A percentile compares a stretch with the other conserved stretches of the same genome.
Evolutionary conservation across 2,329 filamentous ascomycete genomes (phyloP).

Genomic region (Penicillium griseofulvum): DNA sequence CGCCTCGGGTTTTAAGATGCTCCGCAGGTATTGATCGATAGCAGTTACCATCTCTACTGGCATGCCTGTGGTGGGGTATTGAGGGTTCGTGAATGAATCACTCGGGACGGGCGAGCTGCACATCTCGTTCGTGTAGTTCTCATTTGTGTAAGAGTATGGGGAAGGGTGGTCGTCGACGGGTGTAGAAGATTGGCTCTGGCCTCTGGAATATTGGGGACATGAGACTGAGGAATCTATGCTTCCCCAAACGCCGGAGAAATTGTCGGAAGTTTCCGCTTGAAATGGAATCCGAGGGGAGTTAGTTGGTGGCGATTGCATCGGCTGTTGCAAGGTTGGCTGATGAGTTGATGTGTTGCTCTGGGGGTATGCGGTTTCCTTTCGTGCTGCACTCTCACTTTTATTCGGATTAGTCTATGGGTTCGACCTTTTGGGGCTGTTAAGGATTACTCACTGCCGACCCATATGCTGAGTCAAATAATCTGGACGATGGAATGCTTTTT

Average conservation of each 20-base stretch:
- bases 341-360: not conserved
- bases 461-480: slow-evolving; percentile 50
- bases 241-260: not conserved
- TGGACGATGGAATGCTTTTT: slow-evolving; percentile 48
- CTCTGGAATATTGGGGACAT: not conserved
- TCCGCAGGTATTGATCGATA: slow-evolving; percentile 13
- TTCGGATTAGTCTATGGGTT: not conserved
- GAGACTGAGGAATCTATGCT: slow-evolving; percentile 5
- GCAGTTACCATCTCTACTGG: slow-evolving; percentile 1
- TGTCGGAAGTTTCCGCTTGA: not conserved
- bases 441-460: slow-evolving; percentile 46
- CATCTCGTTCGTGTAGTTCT: not conserved
- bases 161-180: slow-evolving; percentile 1
- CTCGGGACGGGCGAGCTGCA: slow-evolving; percentile 3
- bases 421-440: not conserved
- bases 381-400: not conserved
- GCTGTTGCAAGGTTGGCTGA: not conserved
- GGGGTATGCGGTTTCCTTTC: not conserved
- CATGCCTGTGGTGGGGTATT: slow-evolving; percentile 1
- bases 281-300: not conserved
- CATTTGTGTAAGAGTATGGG: slow-evolving; percentile 4
- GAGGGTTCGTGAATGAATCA: not conserved
- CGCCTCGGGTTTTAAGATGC: slow-evolving; percentile 3
- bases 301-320: not conserved
- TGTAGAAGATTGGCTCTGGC: not conserved